These are phyloP conservation scores for Cicer arietinum DNA, from an alignment of 306 rosid species.

Conservation along the genomic window DNA sequence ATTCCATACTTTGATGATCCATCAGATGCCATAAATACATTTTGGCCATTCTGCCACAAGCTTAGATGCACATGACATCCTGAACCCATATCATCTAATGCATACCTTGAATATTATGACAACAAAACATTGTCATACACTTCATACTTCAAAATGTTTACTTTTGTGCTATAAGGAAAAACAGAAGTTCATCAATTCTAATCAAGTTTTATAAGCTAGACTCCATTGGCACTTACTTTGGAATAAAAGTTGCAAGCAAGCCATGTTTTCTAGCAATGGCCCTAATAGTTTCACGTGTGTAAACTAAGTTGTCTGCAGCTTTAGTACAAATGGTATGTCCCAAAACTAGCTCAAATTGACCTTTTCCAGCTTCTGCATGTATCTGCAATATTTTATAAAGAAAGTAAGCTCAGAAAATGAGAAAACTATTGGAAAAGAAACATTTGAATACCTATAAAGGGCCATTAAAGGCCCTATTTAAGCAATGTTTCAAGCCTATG, in stretches of 20 bases:
- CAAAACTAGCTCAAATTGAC: conserved; percentile 80
- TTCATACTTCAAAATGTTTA: conserved; percentile 10
- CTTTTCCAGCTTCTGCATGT: conserved; percentile 89
- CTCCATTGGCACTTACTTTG: conserved; percentile 67
- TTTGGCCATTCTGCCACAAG: conserved; percentile 75
- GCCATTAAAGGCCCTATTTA: conserved; percentile 17
- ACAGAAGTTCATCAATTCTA: conserved; percentile 5
- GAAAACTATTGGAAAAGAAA: background rate
- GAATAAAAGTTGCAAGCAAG: conserved; percentile 84
- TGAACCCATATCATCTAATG: conserved; percentile 82
- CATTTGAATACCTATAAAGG: conserved; percentile 18
- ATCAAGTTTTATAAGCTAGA: conserved; percentile 12
- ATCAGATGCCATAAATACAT: conserved; percentile 75
- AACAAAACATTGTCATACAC: conserved; percentile 43
- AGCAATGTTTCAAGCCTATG: conserved; percentile 3
- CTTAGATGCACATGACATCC: conserved; percentile 94
- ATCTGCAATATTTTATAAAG: conserved; percentile 52
- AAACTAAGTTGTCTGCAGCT: conserved; percentile 80
- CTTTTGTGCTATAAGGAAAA: background rate
- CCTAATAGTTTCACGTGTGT: conserved; percentile 76
- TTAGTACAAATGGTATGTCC: conserved; percentile 63
- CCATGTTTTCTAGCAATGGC: conserved; percentile 82
- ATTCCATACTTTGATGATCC: conserved; percentile 72
- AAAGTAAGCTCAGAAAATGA: conserved; percentile 25
- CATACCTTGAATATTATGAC: conserved; percentile 59